Base-by-base conservation (phyloP, 305 asterid species). In the Rubia balearica region DNA sequence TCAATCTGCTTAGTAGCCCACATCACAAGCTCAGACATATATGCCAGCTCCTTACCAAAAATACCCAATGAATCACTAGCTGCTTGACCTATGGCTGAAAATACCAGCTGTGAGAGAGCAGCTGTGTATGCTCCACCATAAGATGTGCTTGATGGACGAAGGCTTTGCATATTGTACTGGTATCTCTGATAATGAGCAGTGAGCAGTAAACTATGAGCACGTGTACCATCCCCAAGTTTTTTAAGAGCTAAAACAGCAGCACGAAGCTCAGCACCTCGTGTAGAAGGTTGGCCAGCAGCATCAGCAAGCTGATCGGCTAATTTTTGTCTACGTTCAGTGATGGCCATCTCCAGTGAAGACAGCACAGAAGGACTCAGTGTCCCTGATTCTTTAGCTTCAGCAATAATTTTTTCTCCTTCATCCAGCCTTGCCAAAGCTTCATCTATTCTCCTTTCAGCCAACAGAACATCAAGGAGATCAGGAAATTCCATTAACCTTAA, bases 41-140 rank as follows among this genome's bases (percentile, higher is more conserved):
- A 91, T 75, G 96, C 91, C 21, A 87, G 82, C 83, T 94, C 97
- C 89, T 86, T 66, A 74, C 97, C 97, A 57, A 94, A 94, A 80
- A 94, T 94, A 73, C 84, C 80, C 65, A 81, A 73, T 17, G 97
- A 89, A 83, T 94, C 99, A 76, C 90, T 94, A 43, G 95, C 89
- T 27, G 96, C 99, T 82, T 91, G 99, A 77, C 97, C 95, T 82
- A 94, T 86, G 71, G 96, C 95, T 63, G 99, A 91, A 82, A 94
- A 94, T 68, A 88, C 96, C 73, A 94, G 88, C 84, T 91, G 99
- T 19, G 99, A 91, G 61, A 94, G 89, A 69, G 97, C 95, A 56
- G 97, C 97, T 43, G 99, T 94, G 69, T 94, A 94, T 67, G 97
- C 96, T 78, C 99, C 96, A 59, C 97, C 99, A 79, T 91, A 91